Conservation (phyloP, 352 stramenopile genomes). For the Phytophthora pini region DNA sequence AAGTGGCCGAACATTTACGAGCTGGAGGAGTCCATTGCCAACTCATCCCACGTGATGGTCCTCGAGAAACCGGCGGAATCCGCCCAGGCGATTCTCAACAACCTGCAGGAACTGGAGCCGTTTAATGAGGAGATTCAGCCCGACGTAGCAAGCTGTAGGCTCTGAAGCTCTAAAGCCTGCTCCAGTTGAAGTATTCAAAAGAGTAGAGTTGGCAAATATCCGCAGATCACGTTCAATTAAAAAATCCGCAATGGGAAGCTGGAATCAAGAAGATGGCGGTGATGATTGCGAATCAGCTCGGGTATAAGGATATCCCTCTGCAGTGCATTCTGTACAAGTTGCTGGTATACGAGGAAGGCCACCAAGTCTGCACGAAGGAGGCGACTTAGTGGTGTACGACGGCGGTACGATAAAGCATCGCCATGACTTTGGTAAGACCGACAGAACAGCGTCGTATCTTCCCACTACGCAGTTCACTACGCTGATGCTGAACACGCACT, state of each 20-base stretch:
- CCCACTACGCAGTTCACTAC: conserved; percentile 37
- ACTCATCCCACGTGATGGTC: conserved; percentile 43
- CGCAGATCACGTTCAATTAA: conserved; percentile 14
- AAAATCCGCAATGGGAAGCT: conserved; percentile 21
- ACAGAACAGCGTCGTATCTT: conserved; percentile 12
- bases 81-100: conserved; percentile 30
- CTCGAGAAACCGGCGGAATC: conserved; percentile 46
- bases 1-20: conserved; percentile 40
- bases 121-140: conserved; percentile 11
- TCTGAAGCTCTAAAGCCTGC: background rate
- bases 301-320: conserved; percentile 16
- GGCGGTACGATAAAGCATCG: conserved; percentile 4
- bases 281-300: conserved; percentile 7
- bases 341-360: conserved; percentile 48
- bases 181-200: too few species aligned
- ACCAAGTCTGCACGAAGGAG: conserved; percentile 29
- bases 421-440: conserved; percentile 30
- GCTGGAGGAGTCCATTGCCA: conserved; percentile 24
- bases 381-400: conserved; percentile 28
- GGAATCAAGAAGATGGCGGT: conserved; percentile 10
- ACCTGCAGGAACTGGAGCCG: conserved; percentile 14
- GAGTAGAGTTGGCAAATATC: conserved; percentile 9
- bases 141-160: conserved; percentile 8
- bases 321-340: conserved; percentile 50
- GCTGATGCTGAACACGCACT: conserved; percentile 33